Evolutionary conservation across 2,329 filamentous ascomycete species (phyloP), one percentile per base, ranked within the genome.

Genomic region (Venturia nashicola): DNA sequence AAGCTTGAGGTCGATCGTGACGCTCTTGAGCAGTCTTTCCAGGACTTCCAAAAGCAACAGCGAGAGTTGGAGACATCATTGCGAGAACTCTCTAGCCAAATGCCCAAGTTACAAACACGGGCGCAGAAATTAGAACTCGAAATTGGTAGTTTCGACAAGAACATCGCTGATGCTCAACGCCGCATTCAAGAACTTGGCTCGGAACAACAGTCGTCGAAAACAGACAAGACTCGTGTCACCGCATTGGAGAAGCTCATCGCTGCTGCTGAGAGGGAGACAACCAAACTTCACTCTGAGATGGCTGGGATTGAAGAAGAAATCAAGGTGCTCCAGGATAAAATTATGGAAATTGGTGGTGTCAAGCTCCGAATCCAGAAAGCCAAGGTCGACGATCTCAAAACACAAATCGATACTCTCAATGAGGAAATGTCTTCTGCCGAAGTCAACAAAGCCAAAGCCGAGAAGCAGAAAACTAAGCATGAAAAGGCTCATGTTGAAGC

Each of bases 291-390:
- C 66, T 81, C 84, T 11, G 91, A 97, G 75, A 97, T 89, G n/a
- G 85, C 89, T 1, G 94, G 87, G 57, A 86, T 96, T 9, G 94
- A 99, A 73, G 86, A 87, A 34, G 94, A 97, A 75, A 97, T 99
- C 76, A 93, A 96, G 76, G 82, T 82, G 23, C 80, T 99, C 1
- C 93, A 99, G 73, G 88, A 94, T 81, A 96, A 92, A 80, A 99
- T 99, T 71, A 97, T 99, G 94, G 88, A 97, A 75, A 88, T 96
- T 67, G 94, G 94, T 71, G 94, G 94, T 76, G 91, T 97, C 71
- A 91, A 90, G 76, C 85, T 99, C 20, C 87, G 94, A 64, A 84
- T 87, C 20, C 93, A 99, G 73, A 92, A 94, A 69, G 86, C 90
- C 66, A 95, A 89, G 79, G 91, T 99, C 42, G 93, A 97, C 72